Percentiles rank a stretch among this genome's conserved stretches.
Conservation (phyloP, 2,329 filamentous ascomycete species). For the Aspergillus felis region DNA sequence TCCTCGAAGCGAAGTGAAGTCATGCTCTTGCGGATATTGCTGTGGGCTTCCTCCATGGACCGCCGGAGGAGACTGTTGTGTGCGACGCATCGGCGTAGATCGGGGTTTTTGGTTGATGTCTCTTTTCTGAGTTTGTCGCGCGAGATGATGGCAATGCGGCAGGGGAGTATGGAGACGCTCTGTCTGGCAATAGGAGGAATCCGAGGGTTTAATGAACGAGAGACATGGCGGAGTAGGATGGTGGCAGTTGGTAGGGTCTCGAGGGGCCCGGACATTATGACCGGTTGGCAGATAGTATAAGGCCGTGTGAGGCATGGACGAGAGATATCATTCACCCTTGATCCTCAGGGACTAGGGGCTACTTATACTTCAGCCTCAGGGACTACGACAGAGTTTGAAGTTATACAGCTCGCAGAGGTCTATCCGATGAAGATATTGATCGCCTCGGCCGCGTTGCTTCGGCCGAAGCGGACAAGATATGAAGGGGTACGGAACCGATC, state of each 20-base stretch:
- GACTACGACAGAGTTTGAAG: background rate
- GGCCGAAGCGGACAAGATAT: background rate
- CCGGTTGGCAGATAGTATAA: background rate
- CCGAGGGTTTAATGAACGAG: slow-evolving; percentile 11
- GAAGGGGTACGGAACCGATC: background rate
- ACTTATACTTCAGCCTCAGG: background rate
- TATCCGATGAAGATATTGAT: background rate
- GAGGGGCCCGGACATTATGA: slow-evolving; percentile 5
- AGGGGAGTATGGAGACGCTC: slow-evolving; percentile 3
- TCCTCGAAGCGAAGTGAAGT: slow-evolving; percentile 1
- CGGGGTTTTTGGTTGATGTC: slow-evolving; percentile 11
- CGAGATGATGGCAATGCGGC: slow-evolving; percentile 15
- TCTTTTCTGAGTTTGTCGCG: slow-evolving; percentile 16
- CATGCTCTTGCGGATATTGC: slow-evolving; percentile 11
- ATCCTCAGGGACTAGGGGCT: background rate
- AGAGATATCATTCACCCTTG: background rate
- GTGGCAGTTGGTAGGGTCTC: slow-evolving; percentile 1
- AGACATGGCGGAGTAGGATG: slow-evolving; percentile 5
- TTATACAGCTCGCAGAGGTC: background rate
- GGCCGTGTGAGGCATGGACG: background rate
- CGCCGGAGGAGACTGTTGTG: slow-evolving; percentile 16
- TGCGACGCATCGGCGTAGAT: slow-evolving; percentile 22
- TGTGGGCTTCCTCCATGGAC: slow-evolving; percentile 14
- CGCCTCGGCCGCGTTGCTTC: background rate
- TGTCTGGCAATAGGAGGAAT: slow-evolving; percentile 15